Conservation (phyloP, 495 filamentous ascomycete species). For the Talaromyces stipitatus region DNA sequence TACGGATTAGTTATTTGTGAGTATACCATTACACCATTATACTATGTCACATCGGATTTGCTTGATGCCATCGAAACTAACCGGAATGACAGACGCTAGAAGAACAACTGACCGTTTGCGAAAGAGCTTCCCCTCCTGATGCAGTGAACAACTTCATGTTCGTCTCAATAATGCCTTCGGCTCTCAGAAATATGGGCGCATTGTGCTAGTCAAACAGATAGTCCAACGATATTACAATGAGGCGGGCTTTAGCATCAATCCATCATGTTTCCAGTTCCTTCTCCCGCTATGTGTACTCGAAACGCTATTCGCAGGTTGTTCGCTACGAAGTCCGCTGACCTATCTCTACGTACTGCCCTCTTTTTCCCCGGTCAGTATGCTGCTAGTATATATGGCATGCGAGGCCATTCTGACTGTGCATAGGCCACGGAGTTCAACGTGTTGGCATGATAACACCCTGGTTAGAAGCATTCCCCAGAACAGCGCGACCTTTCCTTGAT, state of each 20-base stretch:
- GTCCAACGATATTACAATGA: not conserved
- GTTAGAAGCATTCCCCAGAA: constrained; percentile 74
- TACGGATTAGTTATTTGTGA: too few relatives aligned
- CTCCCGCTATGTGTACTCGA: not conserved
- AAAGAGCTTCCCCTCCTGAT: not conserved
- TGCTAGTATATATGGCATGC: not conserved
- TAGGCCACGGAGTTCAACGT: constrained; percentile 91
- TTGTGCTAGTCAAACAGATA: not conserved
- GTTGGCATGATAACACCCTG: constrained; percentile 86
- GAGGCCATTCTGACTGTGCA: not conserved
- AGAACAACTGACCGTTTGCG: not conserved
- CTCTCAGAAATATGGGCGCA: not conserved
- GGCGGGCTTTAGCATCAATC: not conserved
- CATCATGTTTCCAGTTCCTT: not conserved
- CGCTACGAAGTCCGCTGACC: not conserved
- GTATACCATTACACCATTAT: too few relatives aligned
- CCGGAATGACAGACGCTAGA: not conserved
- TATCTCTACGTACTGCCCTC: constrained; percentile 57
- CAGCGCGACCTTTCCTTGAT: constrained; percentile 62
- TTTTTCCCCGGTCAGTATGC: constrained; percentile 69
- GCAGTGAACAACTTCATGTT: not conserved
- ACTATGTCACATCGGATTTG: too few relatives aligned
- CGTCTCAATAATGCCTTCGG: not conserved
- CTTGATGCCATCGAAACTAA: too few relatives aligned
- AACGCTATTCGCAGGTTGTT: constrained; percentile 1